A percentile compares a stretch with the other conserved stretches of the same genome.
Evolutionary conservation across 2,329 filamentous ascomycete genomes (phyloP).

Genomic region (Aphanoascus verrucosus): DNA sequence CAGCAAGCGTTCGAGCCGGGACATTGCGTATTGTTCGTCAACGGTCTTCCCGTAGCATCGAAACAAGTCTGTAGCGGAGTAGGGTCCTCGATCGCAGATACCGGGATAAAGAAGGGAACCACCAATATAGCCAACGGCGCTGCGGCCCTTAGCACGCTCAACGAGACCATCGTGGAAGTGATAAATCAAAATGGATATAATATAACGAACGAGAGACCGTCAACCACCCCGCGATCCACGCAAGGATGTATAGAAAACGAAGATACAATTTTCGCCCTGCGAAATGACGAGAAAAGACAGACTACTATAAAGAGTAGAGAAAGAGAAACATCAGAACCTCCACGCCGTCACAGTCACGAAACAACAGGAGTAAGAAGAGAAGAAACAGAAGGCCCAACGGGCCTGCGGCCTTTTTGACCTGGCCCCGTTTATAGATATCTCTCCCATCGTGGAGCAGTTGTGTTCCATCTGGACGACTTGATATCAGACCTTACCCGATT

Average conservation of each 20-base stretch:
- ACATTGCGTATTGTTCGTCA: constrained; percentile 14
- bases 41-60: constrained; percentile 10
- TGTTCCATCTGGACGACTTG: background rate
- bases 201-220: background rate
- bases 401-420: background rate
- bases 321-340: background rate
- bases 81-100: constrained; percentile 5
- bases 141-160: background rate
- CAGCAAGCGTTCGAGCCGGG: constrained; percentile 14
- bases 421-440: background rate
- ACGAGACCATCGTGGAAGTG: constrained; percentile 2
- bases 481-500: constrained; percentile 12
- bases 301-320: background rate
- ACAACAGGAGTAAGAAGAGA: background rate
- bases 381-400: background rate
- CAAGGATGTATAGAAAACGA: background rate
- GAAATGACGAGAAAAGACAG: background rate
- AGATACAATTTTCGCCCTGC: background rate
- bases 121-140: background rate
- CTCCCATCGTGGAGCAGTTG: background rate
- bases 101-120: background rate
- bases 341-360: background rate
- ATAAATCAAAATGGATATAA: background rate
- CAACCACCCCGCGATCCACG: constrained; percentile 4
- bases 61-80: constrained; percentile 12